Percentiles rank a stretch among this genome's conserved stretches.
Evolutionary conservation across 2,329 filamentous ascomycete species (phyloP).

Genomic region (Talaromyces marneffei): DNA sequence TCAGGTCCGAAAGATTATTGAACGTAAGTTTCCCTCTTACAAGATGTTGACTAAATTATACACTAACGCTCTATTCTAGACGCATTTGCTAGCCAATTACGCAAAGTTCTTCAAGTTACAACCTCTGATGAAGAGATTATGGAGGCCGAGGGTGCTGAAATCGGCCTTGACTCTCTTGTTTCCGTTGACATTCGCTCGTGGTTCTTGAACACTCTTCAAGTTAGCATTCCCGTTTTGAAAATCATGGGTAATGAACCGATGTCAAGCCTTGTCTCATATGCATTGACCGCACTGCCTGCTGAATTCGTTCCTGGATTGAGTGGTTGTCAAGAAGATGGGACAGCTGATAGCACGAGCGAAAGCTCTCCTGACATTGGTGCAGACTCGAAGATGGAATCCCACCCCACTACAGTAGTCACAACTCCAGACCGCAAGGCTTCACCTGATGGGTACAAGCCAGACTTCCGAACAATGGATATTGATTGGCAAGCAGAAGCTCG

Average conservation of each 20-base stretch:
- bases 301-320: not conserved
- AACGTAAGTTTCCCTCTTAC: not conserved
- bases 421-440: not conserved
- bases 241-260: conserved; percentile 34
- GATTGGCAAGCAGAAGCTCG: not conserved
- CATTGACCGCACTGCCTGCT: not conserved
- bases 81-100: not conserved
- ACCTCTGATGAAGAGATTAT: conserved; percentile 36
- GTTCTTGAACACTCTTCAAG: conserved; percentile 41
- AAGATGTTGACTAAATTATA: not conserved
- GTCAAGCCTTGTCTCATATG: conserved; percentile 36
- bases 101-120: not conserved
- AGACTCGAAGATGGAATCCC: not conserved
- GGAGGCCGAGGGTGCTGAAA: conserved; percentile 27
- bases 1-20: not conserved
- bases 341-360: not conserved
- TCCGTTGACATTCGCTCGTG: conserved; percentile 25
- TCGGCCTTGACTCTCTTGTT: conserved; percentile 20
- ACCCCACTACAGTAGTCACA: not conserved
- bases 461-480: not conserved
- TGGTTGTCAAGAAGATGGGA: not conserved
- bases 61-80: not conserved
- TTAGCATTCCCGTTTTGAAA: conserved; percentile 44
- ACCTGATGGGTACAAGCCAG: not conserved
- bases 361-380: not conserved